Percentiles rank a stretch among this genome's conserved stretches.
Evolutionary conservation across 805 yeast genomes (phyloP).

Genomic region (Candida manassasensis): DNA sequence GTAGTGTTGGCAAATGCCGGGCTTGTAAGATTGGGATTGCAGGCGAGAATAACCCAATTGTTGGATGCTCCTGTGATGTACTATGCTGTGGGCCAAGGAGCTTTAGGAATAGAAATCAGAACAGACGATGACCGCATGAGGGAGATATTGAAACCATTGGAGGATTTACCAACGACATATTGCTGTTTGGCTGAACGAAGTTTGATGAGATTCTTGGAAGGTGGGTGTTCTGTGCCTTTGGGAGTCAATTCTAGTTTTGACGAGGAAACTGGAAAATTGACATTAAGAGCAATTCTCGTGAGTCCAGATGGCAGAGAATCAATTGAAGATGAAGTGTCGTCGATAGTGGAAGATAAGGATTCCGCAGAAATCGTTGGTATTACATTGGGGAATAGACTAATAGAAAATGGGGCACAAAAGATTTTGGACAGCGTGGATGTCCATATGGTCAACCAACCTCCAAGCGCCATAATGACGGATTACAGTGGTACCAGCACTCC

Average conservation of each 20-base stretch:
- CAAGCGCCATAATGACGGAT: constrained; percentile 8
- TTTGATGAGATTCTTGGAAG: constrained; percentile 83
- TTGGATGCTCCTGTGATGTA: constrained; percentile 77
- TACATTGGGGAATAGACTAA: constrained; percentile 60
- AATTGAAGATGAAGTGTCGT: constrained; percentile 56
- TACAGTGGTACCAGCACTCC: background rate
- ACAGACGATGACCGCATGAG: constrained; percentile 57
- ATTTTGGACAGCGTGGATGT: constrained; percentile 79
- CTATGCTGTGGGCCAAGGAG: constrained; percentile 99
- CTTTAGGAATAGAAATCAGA: constrained; percentile 87
- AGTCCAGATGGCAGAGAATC: constrained; percentile 74
- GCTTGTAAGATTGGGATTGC: constrained; percentile 64
- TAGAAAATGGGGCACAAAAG: constrained; percentile 72
- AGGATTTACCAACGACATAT: constrained; percentile 59
- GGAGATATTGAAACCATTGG: constrained; percentile 57
- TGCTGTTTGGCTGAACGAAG: constrained; percentile 88
- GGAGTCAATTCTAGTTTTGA: constrained; percentile 72
- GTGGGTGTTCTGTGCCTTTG: constrained; percentile 97
- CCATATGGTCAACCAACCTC: constrained; percentile 49
- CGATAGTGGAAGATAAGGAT: constrained; percentile 35
- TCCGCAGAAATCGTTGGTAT: constrained; percentile 74
- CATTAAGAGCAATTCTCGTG: constrained; percentile 69
- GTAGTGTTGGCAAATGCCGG: constrained; percentile 93
- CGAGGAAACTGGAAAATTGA: constrained; percentile 38
- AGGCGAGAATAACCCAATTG: constrained; percentile 67